These are phyloP conservation scores for Neoconidiobolus thromboides DNA, from an alignment of 371 early-diverging fungal species.

Conservation along the genomic window DNA sequence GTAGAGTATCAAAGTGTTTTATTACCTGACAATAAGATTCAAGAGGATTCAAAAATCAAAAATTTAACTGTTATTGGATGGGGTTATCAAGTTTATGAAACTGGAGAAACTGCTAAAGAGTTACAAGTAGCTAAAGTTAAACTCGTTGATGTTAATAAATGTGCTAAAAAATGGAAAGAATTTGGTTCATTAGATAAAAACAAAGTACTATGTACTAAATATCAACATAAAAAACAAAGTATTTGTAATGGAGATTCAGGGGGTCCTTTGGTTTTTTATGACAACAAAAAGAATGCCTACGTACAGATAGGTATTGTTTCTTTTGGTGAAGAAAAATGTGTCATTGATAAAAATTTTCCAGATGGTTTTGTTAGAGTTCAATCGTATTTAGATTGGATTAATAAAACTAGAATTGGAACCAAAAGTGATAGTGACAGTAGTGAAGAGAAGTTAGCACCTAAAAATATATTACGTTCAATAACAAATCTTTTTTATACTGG, in stretches of 20 bases:
- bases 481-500: no score
- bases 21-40: no score
- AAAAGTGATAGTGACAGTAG: no score
- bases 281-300: background rate
- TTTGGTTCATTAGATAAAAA: background rate
- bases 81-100: background rate
- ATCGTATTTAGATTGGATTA: conserved; percentile 33
- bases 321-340: background rate
- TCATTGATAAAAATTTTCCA: background rate
- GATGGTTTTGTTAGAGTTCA: conserved; percentile 20
- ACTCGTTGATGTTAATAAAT: background rate
- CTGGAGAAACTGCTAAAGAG: background rate
- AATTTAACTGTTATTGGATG: background rate
- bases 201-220: background rate
- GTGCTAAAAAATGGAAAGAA: background rate
- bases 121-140: background rate
- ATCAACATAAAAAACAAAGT: background rate
- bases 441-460: no score
- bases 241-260: background rate
- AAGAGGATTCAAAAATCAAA: background rate
- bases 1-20: background rate
- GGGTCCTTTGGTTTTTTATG: background rate
- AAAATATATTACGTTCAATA: no score
- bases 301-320: background rate
- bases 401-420: background rate